Conservation (phyloP, 2,329 filamentous ascomycete genomes). For the Penicillium concentricum region DNA sequence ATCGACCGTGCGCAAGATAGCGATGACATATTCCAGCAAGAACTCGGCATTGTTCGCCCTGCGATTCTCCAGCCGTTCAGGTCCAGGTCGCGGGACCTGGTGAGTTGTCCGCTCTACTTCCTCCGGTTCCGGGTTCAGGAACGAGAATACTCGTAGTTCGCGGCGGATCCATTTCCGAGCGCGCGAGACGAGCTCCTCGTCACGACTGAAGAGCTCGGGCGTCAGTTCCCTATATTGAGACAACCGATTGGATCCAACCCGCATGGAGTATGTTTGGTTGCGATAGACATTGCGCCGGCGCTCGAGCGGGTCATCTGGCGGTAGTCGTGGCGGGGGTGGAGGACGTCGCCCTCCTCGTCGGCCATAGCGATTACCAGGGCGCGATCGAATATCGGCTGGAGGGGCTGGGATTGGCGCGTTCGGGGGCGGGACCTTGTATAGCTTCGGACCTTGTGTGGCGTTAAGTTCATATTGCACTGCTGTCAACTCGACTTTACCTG, state of each 20-base stretch:
- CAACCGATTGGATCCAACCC: conserved; percentile 77
- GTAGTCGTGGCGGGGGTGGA: conserved; percentile 30
- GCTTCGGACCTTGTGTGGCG: conserved; percentile 54
- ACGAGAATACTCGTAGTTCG: conserved; percentile 80
- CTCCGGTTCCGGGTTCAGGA: conserved; percentile 53
- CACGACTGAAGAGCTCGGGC: conserved; percentile 62
- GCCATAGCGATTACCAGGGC: conserved; percentile 8
- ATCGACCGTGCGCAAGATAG: conserved; percentile 79
- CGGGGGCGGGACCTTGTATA: conserved; percentile 53
- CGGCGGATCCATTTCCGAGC: conserved; percentile 79
- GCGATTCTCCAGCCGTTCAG: conserved; percentile 39
- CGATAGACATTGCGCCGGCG: conserved; percentile 72
- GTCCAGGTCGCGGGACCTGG: conserved; percentile 27
- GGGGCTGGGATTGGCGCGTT: conserved; percentile 15
- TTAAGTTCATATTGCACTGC: conserved; percentile 67
- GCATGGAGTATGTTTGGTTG: conserved; percentile 69
- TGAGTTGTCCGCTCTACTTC: conserved; percentile 17
- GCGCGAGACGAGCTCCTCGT: conserved; percentile 68
- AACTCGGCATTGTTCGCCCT: conserved; percentile 74
- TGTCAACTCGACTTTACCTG: conserved; percentile 53
- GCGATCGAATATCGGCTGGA: conserved; percentile 1
- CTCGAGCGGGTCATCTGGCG: conserved; percentile 49
- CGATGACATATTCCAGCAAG: conserved; percentile 79
- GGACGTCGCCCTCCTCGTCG: conserved; percentile 21
- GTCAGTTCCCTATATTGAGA: conserved; percentile 75